Evolutionary conservation across 106 monocot genomes (phyloP).

Genomic region (Chionographis japonica): DNA sequence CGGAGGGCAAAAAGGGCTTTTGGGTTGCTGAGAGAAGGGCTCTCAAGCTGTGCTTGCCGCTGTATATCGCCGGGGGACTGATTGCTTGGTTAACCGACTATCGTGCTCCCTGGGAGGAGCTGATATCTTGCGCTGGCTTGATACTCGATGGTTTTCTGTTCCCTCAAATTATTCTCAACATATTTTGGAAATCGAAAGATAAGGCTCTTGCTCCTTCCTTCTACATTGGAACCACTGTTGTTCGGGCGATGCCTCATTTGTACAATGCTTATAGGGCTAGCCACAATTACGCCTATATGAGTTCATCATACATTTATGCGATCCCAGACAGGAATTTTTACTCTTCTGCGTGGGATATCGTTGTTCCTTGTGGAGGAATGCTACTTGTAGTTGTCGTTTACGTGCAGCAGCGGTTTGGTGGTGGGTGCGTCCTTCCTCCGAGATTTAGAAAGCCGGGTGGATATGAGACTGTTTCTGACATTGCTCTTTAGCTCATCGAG

Average conservation of each 20-base stretch:
- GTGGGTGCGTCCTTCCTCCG: constrained; percentile 35
- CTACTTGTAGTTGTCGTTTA: constrained; percentile 38
- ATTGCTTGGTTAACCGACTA: constrained; percentile 29
- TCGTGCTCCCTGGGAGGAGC: constrained; percentile 42
- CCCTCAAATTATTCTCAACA: constrained; percentile 56
- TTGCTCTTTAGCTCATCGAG: constrained; percentile 6
- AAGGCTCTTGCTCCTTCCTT: constrained; percentile 43
- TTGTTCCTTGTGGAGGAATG: constrained; percentile 48
- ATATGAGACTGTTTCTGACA: constrained; percentile 52
- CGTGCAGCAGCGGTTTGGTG: constrained; percentile 67
- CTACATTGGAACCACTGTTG: constrained; percentile 57
- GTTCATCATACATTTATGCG: constrained; percentile 50
- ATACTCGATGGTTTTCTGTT: constrained; percentile 61
- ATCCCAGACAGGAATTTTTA: constrained; percentile 31
- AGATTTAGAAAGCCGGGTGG: constrained; percentile 23
- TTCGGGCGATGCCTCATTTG: constrained; percentile 59
- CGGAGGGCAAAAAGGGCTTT: constrained; percentile 16
- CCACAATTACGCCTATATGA: constrained; percentile 22
- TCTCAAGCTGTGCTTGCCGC: constrained; percentile 35
- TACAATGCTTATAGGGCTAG: constrained; percentile 57
- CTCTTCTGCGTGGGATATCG: constrained; percentile 47
- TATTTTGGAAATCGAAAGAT: constrained; percentile 38
- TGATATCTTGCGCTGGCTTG: constrained; percentile 54
- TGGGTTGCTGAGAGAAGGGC: constrained; percentile 49
- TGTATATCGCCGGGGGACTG: constrained; percentile 45